A percentile compares a stretch with the other conserved stretches of the same genome.
phyloP scores from a whole-genome alignment of 2,329 filamentous ascomycete species.

The Scopulariopsis brevicaulis region DNA sequence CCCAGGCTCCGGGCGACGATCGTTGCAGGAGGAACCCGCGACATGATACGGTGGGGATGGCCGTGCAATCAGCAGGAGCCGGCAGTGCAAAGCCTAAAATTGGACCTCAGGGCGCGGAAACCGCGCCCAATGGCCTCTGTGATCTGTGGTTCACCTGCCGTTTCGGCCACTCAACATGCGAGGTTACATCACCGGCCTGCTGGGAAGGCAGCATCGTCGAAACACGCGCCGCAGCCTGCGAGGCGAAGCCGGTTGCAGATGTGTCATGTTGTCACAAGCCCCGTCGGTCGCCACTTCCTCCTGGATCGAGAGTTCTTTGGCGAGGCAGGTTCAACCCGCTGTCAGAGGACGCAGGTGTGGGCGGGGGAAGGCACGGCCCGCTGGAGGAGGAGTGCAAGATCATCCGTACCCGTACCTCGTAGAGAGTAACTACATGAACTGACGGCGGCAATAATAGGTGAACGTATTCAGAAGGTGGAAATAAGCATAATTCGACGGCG shows the following conservation, averaged over 20 bases:
- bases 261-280: neutral
- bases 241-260: neutral
- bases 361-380: neutral
- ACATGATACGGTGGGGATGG: neutral
- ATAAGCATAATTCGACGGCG: no score
- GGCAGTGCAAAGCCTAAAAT: neutral
- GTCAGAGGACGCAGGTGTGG: neutral
- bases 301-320: neutral
- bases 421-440: no score
- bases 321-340: neutral
- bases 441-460: no score
- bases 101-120: neutral
- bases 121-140: neutral
- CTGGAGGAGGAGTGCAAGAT: neutral
- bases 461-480: no score
- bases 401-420: no score
- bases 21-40: no score
- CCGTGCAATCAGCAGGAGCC: neutral
- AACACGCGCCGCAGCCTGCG: neutral
- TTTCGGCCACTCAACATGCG: neutral
- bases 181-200: neutral
- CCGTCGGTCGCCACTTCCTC: neutral
- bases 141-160: neutral
- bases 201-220: neutral
- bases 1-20: neutral